These are phyloP conservation scores for Zygoascus meyerae DNA, from an alignment of 1,139 yeast species.

Conservation along the genomic window DNA sequence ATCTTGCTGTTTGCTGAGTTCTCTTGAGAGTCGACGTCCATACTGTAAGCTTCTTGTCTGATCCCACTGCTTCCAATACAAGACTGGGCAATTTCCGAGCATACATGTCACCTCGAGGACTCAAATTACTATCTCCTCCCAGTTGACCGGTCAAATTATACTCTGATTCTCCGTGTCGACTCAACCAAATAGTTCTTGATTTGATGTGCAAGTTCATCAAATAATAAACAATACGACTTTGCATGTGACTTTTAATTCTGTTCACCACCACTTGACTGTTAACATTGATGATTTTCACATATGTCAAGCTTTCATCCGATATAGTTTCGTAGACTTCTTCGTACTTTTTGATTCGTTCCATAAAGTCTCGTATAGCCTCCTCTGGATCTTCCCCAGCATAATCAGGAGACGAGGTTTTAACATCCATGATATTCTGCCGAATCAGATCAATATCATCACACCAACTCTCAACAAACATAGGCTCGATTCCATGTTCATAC, in stretches of 20 bases:
- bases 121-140: slow-evolving; percentile 90
- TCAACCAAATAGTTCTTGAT: slow-evolving; percentile 86
- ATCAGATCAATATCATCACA: slow-evolving; percentile 80
- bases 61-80: slow-evolving; percentile 65
- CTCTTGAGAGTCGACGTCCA: slow-evolving; percentile 94
- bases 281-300: slow-evolving; percentile 80
- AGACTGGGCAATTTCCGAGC: slow-evolving; percentile 77
- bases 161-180: slow-evolving; percentile 92
- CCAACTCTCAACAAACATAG: slow-evolving; percentile 88
- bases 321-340: slow-evolving; percentile 66
- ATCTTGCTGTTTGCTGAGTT: slow-evolving; percentile 89
- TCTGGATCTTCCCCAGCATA: slow-evolving; percentile 69
- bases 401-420: slow-evolving; percentile 84
- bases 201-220: slow-evolving; percentile 93
- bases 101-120: slow-evolving; percentile 80
- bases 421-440: slow-evolving; percentile 74
- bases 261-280: slow-evolving; percentile 84
- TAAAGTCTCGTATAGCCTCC: slow-evolving; percentile 64
- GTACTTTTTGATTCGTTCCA: slow-evolving; percentile 66
- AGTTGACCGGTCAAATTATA: slow-evolving; percentile 90
- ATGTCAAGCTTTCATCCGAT: slow-evolving; percentile 62
- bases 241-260: slow-evolving; percentile 79
- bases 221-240: slow-evolving; percentile 88
- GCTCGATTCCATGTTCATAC: slow-evolving; percentile 65
- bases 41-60: slow-evolving; percentile 70